Evolutionary conservation across 805 yeast genomes (phyloP).

Genomic region (Zygotorulaspora sp.): DNA sequence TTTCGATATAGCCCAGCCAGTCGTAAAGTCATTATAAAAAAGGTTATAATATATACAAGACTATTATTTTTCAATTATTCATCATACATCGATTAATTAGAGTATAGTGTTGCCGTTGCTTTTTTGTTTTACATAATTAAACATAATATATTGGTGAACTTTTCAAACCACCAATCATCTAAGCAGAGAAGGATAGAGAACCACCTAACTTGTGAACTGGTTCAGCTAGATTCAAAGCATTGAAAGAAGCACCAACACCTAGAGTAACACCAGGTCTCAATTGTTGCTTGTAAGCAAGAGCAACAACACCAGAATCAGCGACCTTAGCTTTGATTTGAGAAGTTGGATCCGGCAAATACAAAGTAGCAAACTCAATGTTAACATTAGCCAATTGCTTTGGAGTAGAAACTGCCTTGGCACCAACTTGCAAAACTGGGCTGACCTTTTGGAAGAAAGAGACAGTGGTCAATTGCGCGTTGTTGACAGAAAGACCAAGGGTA

Average conservation of each 20-base stretch:
- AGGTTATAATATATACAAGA: too few relatives aligned
- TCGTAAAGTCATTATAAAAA: too few relatives aligned
- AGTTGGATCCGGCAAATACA: constrained; percentile 81
- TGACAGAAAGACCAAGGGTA: constrained; percentile 65
- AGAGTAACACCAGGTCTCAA: constrained; percentile 94
- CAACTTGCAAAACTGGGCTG: constrained; percentile 87
- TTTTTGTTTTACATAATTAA: background rate
- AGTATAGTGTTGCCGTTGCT: too few relatives aligned
- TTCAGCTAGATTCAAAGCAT: constrained; percentile 91
- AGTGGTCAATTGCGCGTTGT: constrained; percentile 82
- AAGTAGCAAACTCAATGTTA: constrained; percentile 92
- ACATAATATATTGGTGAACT: constrained; percentile 1
- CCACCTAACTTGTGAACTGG: constrained; percentile 97
- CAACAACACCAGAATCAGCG: constrained; percentile 92
- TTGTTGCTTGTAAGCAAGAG: constrained; percentile 89
- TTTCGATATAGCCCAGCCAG: too few relatives aligned
- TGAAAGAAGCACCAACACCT: constrained; percentile 96
- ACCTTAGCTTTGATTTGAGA: constrained; percentile 95
- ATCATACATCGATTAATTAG: too few relatives aligned
- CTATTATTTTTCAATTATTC: too few relatives aligned
- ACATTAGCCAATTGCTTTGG: constrained; percentile 68
- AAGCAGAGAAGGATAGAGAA: constrained; percentile 90
- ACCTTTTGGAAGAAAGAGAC: constrained; percentile 98
- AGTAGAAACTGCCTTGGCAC: constrained; percentile 97
- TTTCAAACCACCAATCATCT: too few relatives aligned